These are phyloP conservation scores for Backusella tuberculispora DNA, from an alignment of 192 early-diverging fungal genomes.

Conservation along the genomic window DNA sequence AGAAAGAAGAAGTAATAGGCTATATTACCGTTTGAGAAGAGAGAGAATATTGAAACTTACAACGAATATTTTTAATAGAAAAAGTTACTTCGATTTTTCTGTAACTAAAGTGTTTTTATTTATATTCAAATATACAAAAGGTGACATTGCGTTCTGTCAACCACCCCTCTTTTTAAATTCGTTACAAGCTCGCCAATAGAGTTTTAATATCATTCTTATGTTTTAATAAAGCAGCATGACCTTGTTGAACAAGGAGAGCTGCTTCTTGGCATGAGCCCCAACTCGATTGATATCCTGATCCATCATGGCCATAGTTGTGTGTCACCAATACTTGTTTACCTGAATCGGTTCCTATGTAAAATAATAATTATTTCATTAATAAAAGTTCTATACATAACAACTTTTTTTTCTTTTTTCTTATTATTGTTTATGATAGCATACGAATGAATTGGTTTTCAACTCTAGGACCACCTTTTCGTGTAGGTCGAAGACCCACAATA, in stretches of 20 bases:
- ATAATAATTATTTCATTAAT: neutral
- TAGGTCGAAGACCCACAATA: slow-evolving; percentile 59
- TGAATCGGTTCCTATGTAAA: neutral
- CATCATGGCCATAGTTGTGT: slow-evolving; percentile 71
- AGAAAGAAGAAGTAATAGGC: too few species aligned
- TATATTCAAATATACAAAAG: neutral
- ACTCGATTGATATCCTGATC: slow-evolving; percentile 61
- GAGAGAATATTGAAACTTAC: too few species aligned
- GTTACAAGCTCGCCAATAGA: neutral
- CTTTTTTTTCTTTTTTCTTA: neutral
- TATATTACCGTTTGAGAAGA: too few species aligned
- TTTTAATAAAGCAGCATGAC: slow-evolving; percentile 7
- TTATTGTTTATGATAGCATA: slow-evolving; percentile 26
- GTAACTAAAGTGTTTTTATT: neutral
- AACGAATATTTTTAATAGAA: too few species aligned
- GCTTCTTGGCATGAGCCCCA: slow-evolving; percentile 56
- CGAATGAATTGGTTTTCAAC: slow-evolving; percentile 57
- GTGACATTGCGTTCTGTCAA: neutral
- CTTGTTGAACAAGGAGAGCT: slow-evolving; percentile 42
- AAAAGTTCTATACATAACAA: neutral
- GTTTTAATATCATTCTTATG: neutral
- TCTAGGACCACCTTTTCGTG: slow-evolving; percentile 50
- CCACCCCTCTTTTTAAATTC: neutral
- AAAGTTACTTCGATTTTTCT: too few species aligned
- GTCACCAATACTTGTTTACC: slow-evolving; percentile 47